These are phyloP conservation scores for Vishniacozyma victoriae DNA, from an alignment of 768 basidiomycete genomes.

Conservation along the genomic window DNA sequence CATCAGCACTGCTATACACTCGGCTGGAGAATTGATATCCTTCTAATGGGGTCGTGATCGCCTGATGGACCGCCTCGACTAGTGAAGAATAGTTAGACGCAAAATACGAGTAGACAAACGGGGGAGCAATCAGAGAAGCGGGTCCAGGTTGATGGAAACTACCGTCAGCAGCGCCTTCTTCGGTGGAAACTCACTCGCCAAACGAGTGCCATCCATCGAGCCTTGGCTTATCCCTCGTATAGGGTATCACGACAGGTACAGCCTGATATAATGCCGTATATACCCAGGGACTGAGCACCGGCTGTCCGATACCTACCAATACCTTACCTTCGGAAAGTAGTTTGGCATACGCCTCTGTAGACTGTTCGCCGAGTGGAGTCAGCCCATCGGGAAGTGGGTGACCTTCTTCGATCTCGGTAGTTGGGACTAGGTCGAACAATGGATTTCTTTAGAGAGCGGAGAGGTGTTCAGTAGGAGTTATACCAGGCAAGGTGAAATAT, in stretches of 20 bases:
- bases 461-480: slow-evolving; percentile 27
- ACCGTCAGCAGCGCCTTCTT: not conserved
- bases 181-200: slow-evolving; percentile 16
- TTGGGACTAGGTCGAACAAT: slow-evolving; percentile 22
- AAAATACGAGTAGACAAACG: slow-evolving; percentile 43
- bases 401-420: slow-evolving; percentile 28
- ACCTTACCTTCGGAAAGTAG: slow-evolving; percentile 34
- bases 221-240: slow-evolving; percentile 17
- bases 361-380: slow-evolving; percentile 21
- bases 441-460: slow-evolving; percentile 16
- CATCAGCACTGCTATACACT: not conserved
- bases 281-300: slow-evolving; percentile 40
- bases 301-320: slow-evolving; percentile 40
- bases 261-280: slow-evolving; percentile 45
- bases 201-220: slow-evolving; percentile 36
- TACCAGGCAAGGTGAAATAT: slow-evolving; percentile 33
- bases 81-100: slow-evolving; percentile 28
- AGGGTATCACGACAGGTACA: slow-evolving; percentile 40
- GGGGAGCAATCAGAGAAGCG: slow-evolving; percentile 35
- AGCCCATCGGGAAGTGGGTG: slow-evolving; percentile 37
- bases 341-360: slow-evolving; percentile 24
- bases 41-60: slow-evolving; percentile 31
- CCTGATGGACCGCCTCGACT: slow-evolving; percentile 23
- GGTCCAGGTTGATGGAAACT: slow-evolving; percentile 40
- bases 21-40: slow-evolving; percentile 24